Evolutionary conservation across 306 rosid genomes (phyloP), one percentile per base, ranked within the genome.

Genomic region (Begonia peltatifolia): DNA sequence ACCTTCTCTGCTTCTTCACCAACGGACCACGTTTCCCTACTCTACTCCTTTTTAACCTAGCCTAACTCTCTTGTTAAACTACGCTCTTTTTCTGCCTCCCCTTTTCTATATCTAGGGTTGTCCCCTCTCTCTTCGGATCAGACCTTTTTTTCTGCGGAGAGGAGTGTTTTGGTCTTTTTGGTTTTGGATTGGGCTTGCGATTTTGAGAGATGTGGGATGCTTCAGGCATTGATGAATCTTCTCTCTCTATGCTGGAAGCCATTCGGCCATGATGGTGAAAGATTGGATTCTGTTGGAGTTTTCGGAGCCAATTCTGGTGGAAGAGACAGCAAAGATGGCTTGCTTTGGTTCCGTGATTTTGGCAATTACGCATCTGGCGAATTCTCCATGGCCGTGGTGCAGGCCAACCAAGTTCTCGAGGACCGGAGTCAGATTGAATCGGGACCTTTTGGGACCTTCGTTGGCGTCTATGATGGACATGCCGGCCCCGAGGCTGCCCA

Each of bases 161-260:
- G 47, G 59, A 15, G n/a, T 30, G 38, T 3, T 30, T 9, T 30
- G 38, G 38, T 30, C 38, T 7, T 30, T 30, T 30, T 30, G 64
- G 78, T 54, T 56, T 47, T 18, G 55, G 52, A 64, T 71, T 13
- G 81, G 83, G 80, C 68, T 71, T 50, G 83, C 80, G 76, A 65
- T 71, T 30, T 76, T 70, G 87, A 83, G 96, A 74, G 81, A 87
- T 83, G 96, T 87, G 84, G 96, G 69, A 87, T 87, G 86, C 89
- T 78, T 62, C 76, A 59, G 74, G 83, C 83, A 80, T 81, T 80
- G 58, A 87, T 83, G 96, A 87, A 79, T 81, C 81, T 81, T 46
- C 58, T 87, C 90, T 73, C 87, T 59, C 84, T 75, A 5, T 83
- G 94, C 68, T 83, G 78, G 84, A 80, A 71, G 81, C 96, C 96